Conservation (phyloP, 2,329 filamentous ascomycete species). For the Xylaria sp. region DNA sequence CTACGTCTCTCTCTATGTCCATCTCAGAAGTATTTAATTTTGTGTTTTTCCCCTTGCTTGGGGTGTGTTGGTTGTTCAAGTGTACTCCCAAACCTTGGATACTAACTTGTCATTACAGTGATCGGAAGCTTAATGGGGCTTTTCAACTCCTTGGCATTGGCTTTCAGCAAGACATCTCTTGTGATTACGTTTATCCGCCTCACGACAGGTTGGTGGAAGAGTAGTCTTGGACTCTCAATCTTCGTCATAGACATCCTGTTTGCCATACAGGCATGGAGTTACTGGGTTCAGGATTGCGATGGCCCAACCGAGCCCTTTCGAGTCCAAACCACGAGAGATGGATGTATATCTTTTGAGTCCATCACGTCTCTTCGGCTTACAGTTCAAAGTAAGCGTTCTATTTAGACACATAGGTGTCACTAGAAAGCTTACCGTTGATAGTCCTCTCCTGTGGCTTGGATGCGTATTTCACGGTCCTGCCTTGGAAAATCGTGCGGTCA, state of each 20-base stretch:
- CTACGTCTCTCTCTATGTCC: background rate
- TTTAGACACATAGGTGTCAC: background rate
- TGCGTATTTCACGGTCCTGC: constrained; percentile 25
- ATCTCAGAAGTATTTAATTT: background rate
- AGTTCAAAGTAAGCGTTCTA: constrained; percentile 21
- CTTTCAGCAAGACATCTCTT: constrained; percentile 30
- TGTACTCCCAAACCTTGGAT: background rate
- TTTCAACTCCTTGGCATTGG: constrained; percentile 30
- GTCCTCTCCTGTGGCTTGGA: constrained; percentile 29
- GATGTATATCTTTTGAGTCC: constrained; percentile 19
- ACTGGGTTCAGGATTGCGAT: constrained; percentile 31
- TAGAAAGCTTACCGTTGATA: constrained; percentile 12
- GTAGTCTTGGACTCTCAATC: constrained; percentile 15
- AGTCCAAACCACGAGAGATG: background rate
- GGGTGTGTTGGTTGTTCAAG: no score
- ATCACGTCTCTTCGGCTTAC: constrained; percentile 18
- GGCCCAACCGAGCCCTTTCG: constrained; percentile 18
- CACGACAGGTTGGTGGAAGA: constrained; percentile 29
- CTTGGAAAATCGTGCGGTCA: constrained; percentile 29
- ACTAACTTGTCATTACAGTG: constrained; percentile 20
- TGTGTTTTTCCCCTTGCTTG: no score
- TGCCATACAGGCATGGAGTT: constrained; percentile 22
- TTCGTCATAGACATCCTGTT: constrained; percentile 26
- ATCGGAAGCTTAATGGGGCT: constrained; percentile 26
- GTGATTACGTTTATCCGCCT: constrained; percentile 27